These are phyloP conservation scores for Fomitopsis serialis DNA, from an alignment of 768 basidiomycete species.

Conservation along the genomic window DNA sequence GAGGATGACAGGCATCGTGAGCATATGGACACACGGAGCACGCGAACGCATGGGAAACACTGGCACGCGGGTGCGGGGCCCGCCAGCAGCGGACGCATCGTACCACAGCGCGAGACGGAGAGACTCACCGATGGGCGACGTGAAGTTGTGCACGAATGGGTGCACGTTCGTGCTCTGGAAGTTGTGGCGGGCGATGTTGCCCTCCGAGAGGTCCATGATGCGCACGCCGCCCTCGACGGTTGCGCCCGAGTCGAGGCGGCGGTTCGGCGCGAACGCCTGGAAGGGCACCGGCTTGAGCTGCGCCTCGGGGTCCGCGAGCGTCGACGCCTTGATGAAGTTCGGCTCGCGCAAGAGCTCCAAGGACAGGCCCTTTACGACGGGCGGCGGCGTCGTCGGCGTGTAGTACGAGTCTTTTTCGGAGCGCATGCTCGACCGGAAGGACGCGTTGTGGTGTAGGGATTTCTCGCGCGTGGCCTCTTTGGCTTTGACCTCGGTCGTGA, in stretches of 20 bases:
- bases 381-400: not conserved
- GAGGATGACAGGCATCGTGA: not conserved
- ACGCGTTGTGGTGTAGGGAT: slow-evolving; percentile 6
- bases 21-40: not conserved
- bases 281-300: slow-evolving; percentile 1
- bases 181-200: slow-evolving; percentile 40
- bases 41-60: not conserved
- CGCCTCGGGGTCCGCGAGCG: not conserved
- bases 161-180: slow-evolving; percentile 26
- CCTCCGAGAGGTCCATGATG: slow-evolving; percentile 31
- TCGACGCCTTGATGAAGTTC: not conserved
- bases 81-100: not conserved
- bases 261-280: slow-evolving; percentile 20
- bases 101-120: not conserved
- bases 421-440: slow-evolving; percentile 7
- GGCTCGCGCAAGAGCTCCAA: not conserved
- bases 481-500: slow-evolving; percentile 18
- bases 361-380: not conserved
- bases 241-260: slow-evolving; percentile 16
- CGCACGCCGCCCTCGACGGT: slow-evolving; percentile 15
- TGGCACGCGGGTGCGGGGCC: not conserved
- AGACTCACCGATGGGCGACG: slow-evolving; percentile 59
- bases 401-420: slow-evolving; percentile 8
- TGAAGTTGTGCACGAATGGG: slow-evolving; percentile 58
- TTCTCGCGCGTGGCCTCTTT: slow-evolving; percentile 16